Percentiles rank a stretch among this genome's conserved stretches.
phyloP scores from a whole-genome alignment of 352 stramenopile species.

The Thraustotheca clavata region DNA sequence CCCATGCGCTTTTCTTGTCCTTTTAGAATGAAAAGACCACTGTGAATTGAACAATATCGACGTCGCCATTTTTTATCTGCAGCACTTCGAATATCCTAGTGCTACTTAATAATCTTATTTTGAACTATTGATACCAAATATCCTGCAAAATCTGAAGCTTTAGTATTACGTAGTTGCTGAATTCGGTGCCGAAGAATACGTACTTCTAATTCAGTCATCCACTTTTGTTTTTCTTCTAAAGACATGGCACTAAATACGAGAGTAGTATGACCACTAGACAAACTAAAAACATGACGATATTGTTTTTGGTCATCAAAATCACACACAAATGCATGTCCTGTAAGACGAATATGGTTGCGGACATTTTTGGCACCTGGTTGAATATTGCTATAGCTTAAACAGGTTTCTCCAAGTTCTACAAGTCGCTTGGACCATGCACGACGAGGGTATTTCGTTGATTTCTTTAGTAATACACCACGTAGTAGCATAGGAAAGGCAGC shows the following conservation, averaged over 20 bases:
- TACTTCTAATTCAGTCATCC: slow-evolving; percentile 14
- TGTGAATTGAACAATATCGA: slow-evolving; percentile 5
- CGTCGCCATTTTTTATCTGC: neutral
- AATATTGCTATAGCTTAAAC: neutral
- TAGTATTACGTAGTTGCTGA: neutral
- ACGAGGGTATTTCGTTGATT: neutral
- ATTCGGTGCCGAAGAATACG: slow-evolving; percentile 9
- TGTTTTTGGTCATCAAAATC: neutral
- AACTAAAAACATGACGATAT: slow-evolving; percentile 11
- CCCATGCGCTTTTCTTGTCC: neutral
- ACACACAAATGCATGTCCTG: neutral
- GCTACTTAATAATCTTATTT: too few species aligned
- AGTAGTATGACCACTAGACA: neutral
- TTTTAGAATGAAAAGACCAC: slow-evolving; percentile 3
- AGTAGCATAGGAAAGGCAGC: neutral
- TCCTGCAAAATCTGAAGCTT: slow-evolving; percentile 5
- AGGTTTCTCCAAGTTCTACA: slow-evolving; percentile 16
- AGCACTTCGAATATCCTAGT: slow-evolving; percentile 2
- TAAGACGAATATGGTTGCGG: slow-evolving; percentile 18
- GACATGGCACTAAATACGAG: neutral
- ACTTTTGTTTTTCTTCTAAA: neutral
- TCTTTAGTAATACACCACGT: slow-evolving; percentile 9
- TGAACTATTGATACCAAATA: slow-evolving; percentile 8
- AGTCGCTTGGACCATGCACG: slow-evolving; percentile 2
- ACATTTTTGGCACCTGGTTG: neutral